Percentiles rank a stretch among this genome's conserved stretches.
phyloP scores from a whole-genome alignment of 352 stramenopile genomes.

The Phytophthora hybrid region DNA sequence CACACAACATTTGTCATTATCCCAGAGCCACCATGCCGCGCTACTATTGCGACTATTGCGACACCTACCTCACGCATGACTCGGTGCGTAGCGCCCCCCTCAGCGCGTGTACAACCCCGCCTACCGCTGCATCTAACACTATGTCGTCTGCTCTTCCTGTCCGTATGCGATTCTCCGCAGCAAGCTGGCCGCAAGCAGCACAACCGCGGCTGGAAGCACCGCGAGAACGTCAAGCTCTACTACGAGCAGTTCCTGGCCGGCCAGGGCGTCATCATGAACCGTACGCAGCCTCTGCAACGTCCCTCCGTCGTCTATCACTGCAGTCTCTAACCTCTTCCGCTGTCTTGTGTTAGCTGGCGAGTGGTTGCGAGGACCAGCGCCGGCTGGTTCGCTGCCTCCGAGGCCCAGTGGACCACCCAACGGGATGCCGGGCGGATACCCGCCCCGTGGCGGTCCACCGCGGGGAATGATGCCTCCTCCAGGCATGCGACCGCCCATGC shows the following conservation, averaged over 20 bases:
- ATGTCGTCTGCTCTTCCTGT: conserved; percentile 18
- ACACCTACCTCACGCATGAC: conserved; percentile 96
- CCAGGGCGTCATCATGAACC: conserved; percentile 80
- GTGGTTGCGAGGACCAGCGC: conserved; percentile 64
- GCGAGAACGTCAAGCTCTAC: conserved; percentile 95
- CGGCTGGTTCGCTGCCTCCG: conserved; percentile 54
- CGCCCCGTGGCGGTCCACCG: conserved; percentile 69
- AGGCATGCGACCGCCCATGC: conserved; percentile 81
- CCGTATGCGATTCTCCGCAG: conserved; percentile 37
- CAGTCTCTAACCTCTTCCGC: not conserved
- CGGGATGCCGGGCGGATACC: conserved; percentile 65
- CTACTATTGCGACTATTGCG: conserved; percentile 96
- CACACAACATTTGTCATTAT: conserved; percentile 16
- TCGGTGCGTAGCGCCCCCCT: conserved; percentile 59
- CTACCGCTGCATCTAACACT: conserved; percentile 3
- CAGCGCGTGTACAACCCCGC: not conserved
- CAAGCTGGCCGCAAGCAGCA: conserved; percentile 94
- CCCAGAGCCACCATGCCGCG: conserved; percentile 76
- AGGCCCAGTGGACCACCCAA: conserved; percentile 43
- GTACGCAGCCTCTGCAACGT: conserved; percentile 43
- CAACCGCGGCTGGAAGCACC: conserved; percentile 95
- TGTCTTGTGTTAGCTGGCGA: conserved; percentile 62
- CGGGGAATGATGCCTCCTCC: conserved; percentile 79
- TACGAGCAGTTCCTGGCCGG: conserved; percentile 90
- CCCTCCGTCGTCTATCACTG: not conserved